phyloP scores from a whole-genome alignment of 1,139 yeast genomes.

The Saccharomyces hybrid region DNA sequence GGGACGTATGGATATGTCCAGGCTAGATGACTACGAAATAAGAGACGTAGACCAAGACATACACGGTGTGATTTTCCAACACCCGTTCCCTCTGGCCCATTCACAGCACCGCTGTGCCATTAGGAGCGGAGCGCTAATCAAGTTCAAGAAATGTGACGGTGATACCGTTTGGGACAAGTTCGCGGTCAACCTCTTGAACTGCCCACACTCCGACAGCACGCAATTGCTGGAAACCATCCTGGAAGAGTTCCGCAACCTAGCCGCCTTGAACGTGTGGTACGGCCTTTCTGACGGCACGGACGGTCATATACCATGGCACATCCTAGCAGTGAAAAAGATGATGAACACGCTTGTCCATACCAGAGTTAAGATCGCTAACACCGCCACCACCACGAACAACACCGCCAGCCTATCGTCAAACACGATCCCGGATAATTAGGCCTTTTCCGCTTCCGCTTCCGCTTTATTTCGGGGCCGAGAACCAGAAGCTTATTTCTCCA shows the following conservation, averaged over 20 bases:
- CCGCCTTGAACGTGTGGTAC: conserved; percentile 39
- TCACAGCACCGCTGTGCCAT: conserved; percentile 67
- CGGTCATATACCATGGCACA: conserved; percentile 72
- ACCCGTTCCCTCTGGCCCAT: conserved; percentile 57
- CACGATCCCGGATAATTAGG: neutral
- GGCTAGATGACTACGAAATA: conserved; percentile 37
- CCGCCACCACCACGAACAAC: neutral
- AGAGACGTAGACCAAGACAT: conserved; percentile 50
- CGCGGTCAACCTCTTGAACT: conserved; percentile 62
- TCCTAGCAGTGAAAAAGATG: conserved; percentile 65
- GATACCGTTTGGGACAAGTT: conserved; percentile 33
- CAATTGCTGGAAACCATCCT: conserved; percentile 53
- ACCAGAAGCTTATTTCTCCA: neutral
- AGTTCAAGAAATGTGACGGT: conserved; percentile 32
- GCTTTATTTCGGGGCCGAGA: neutral
- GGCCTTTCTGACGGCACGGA: conserved; percentile 36
- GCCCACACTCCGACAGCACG: conserved; percentile 55
- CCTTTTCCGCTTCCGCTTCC: neutral
- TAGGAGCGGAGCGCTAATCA: conserved; percentile 63
- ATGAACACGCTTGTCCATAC: conserved; percentile 42
- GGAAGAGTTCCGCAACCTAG: conserved; percentile 60
- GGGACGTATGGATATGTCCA: conserved; percentile 12
- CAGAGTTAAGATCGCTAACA: conserved; percentile 23
- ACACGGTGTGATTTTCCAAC: conserved; percentile 55
- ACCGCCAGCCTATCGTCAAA: neutral